Evolutionary conservation across 441 rosid genomes (phyloP).

Genomic region (Jatropha podagrica): DNA sequence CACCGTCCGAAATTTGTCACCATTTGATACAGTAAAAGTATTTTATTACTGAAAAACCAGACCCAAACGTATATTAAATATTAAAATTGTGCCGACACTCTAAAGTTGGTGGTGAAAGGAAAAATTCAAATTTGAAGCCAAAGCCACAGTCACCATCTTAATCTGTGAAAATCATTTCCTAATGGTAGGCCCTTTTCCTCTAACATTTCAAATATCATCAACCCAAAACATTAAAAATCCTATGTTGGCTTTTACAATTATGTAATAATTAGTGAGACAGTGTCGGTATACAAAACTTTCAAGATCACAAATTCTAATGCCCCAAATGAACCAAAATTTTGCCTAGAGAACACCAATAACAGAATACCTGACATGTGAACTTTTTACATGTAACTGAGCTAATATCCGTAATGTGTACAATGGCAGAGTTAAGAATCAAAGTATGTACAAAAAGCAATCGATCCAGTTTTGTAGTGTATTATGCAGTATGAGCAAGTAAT

Average conservation of each 20-base stretch:
- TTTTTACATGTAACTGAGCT: slow-evolving; percentile 21
- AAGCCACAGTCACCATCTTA: neutral
- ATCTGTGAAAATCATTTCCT: slow-evolving; percentile 5
- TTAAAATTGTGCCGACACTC: slow-evolving; percentile 27
- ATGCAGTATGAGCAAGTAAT: slow-evolving; percentile 65
- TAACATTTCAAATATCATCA: neutral
- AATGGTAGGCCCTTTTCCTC: neutral
- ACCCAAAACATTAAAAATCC: neutral
- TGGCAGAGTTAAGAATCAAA: slow-evolving; percentile 4
- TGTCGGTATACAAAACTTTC: neutral
- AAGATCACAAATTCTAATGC: neutral
- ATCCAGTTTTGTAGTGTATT: slow-evolving; percentile 14
- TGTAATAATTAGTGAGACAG: no score
- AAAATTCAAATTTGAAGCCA: slow-evolving; percentile 2
- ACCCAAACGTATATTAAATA: neutral
- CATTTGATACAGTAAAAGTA: neutral
- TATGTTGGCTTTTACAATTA: neutral
- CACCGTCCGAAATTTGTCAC: slow-evolving; percentile 16
- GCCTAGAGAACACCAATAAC: slow-evolving; percentile 3
- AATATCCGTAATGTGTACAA: slow-evolving; percentile 8
- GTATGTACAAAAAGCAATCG: slow-evolving; percentile 12
- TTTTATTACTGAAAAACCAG: neutral
- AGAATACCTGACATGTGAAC: neutral
- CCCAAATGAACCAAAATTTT: slow-evolving; percentile 22
- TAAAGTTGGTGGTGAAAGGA: slow-evolving; percentile 22